Evolutionary conservation across 108 stramenopile species (phyloP).

Genomic region (Cylindrotheca fusiformis): DNA sequence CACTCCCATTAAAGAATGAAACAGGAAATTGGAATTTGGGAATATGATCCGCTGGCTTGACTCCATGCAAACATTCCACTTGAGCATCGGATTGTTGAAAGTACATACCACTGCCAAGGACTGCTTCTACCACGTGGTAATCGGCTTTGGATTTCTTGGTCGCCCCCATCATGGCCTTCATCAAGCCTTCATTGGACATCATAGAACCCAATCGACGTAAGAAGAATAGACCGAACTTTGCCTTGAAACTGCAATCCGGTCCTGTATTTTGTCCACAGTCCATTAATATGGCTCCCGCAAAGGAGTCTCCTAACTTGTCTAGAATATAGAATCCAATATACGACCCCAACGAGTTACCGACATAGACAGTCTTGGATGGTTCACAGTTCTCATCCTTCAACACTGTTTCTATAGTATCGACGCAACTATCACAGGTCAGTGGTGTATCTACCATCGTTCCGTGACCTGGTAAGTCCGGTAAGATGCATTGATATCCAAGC

Average conservation of each 20-base stretch:
- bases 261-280: conserved; percentile 67
- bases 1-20: conserved; percentile 53
- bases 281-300: conserved; percentile 48
- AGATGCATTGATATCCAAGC: conserved; percentile 14
- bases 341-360: conserved; percentile 53
- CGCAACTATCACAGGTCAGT: conserved; percentile 43
- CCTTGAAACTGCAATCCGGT: conserved; percentile 48
- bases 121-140: conserved; percentile 41
- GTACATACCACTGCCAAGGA: conserved; percentile 46
- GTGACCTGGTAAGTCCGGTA: conserved; percentile 49
- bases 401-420: conserved; percentile 27
- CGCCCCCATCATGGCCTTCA: conserved; percentile 34
- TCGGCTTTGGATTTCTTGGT: conserved; percentile 48
- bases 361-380: conserved; percentile 26
- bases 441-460: conserved; percentile 42
- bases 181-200: conserved; percentile 39
- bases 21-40: conserved; percentile 43
- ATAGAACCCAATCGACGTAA: conserved; percentile 16
- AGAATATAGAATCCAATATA: conserved; percentile 57
- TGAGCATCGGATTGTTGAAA: conserved; percentile 41
- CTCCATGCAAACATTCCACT: conserved; percentile 45
- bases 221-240: conserved; percentile 37
- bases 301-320: conserved; percentile 25
- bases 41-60: conserved; percentile 46
- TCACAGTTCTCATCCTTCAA: conserved; percentile 9